Evolutionary conservation across 345 rosid species (phyloP), one percentile per base, ranked within the genome.

Genomic region (Acer yangbiense): DNA sequence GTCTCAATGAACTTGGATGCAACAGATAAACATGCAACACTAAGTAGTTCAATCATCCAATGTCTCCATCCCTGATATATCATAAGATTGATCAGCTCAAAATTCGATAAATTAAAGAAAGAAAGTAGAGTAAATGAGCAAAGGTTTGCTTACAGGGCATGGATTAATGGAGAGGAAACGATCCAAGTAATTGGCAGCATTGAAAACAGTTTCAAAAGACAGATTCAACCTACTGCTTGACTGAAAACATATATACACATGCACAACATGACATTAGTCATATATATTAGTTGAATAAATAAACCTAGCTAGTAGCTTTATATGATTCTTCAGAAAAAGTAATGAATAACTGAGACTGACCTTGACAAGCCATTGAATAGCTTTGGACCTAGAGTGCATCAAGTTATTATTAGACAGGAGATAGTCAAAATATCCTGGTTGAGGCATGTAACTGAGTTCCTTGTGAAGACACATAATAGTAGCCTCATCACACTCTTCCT

Each of bases 21-120:
- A 9, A 93, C 83, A 0, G 92, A 91, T 75, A 95, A 80, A 76
- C 97, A 90, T 17, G 97, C 87, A 4, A 93, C 63, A 1, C 85
- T 78, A 2, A 90, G 63, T 65, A 93, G 75, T 68, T 94, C 93
- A 65, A 88, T 83, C 95, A 91, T 91, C 95, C 97, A 91, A 13
- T 79, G 69, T 9, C 85, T 83, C 97, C 95, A 90, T 76, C 65
- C 90, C 98, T 92, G 79, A 20, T 43, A 60, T 44, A 25, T 52
- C 10, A 60, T 21, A 60, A n/a, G 4, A 60, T 60, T 18, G 12
- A 35, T 35, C 39, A 21, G 3, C 25, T 10, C 7, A 12, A 4
- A 57, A 39, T 35, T 71, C 27, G 44, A 39, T 8, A 44, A 25
- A 25, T 25, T 25, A 25, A 20, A 54, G 12, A 5, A 14, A 78